These are phyloP conservation scores for Stygiomarasmius scandens DNA, from an alignment of 1,284 basidiomycete genomes.

Conservation along the genomic window DNA sequence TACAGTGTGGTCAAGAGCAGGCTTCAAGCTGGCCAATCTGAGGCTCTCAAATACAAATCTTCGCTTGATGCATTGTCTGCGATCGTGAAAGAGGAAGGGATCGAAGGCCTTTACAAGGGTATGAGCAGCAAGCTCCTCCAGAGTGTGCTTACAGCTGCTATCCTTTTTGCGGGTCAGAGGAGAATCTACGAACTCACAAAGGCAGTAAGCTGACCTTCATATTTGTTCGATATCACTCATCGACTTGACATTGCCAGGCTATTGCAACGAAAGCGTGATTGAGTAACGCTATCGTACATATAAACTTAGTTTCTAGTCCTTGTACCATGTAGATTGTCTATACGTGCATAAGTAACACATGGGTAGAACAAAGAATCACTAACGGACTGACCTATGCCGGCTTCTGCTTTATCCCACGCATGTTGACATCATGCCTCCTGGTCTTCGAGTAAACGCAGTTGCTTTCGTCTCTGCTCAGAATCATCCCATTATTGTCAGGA, in stretches of 20 bases:
- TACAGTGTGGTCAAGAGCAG: constrained; percentile 81
- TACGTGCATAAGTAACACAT: neutral
- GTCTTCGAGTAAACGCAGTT: constrained; percentile 71
- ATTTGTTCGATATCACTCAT: neutral
- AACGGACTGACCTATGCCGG: too few relatives aligned
- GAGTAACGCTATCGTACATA: neutral
- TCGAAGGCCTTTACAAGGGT: constrained; percentile 84
- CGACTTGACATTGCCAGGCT: neutral
- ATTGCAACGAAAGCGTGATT: neutral
- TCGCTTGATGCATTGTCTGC: constrained; percentile 69
- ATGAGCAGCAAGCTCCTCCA: constrained; percentile 85
- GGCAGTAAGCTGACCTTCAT: constrained; percentile 39
- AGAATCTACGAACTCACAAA: constrained; percentile 74
- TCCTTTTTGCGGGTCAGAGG: constrained; percentile 84
- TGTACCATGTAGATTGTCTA: neutral
- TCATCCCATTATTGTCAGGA: constrained; percentile 76
- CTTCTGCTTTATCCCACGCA: neutral
- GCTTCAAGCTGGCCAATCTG: constrained; percentile 83
- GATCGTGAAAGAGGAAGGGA: constrained; percentile 77
- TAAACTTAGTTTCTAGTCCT: neutral
- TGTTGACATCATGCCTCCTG: constrained; percentile 53
- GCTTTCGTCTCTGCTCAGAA: constrained; percentile 82
- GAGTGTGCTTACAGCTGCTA: constrained; percentile 88
- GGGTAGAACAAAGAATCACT: too few relatives aligned
- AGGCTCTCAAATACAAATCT: constrained; percentile 72